Base-by-base conservation (phyloP, 2,329 filamentous ascomycete genomes). In the Neospermospora avenae region DNA sequence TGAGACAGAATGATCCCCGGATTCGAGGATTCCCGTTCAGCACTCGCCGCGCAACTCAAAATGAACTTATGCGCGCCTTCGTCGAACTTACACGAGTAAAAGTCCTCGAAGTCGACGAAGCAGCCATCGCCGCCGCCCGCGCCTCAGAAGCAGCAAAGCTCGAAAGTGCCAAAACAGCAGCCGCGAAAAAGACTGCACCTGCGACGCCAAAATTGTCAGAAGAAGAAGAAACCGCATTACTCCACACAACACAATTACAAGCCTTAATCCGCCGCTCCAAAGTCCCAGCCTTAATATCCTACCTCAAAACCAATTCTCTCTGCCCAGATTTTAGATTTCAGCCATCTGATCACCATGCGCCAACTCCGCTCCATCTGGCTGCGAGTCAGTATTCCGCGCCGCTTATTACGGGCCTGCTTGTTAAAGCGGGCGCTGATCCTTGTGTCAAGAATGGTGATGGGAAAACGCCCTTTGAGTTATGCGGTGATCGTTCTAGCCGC, bases 31-130 rank as follows among this genome's bases (percentile, higher is more conserved):
- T 99, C 64, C 95, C 95, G 0, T 99, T 99, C 74, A 96, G 84
- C 73, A 99, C 95, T 8, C 84, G 92, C 13, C 82, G 95, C 59
- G 91, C 95, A 0, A 99, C 95, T 0, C 93, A 98, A 71, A 90
- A 89, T 51, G 95, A 99, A 74, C 85, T 99, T 0, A 95, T 98
- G 89, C 85, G 93, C 41, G 89, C 89, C 0, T 99, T 97, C 69
- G 89, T 96, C 63, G 95, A 99, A 76, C 81, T 99, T 34, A 99
- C 95, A 0, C 82, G 95, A 16, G 82, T 97, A 16, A 97, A 99
- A 74, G 82, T 96, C 49, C 86, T 85, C 52, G 88, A 90, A 63
- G 83, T 98, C 28, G 83, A 90, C 60, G 88, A 91, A 64, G 81
- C 79, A 3, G 81, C 85, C 13, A 74, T 87, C 6, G 76, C 77